These are phyloP conservation scores for Kuraishia capsulata DNA, from an alignment of 805 yeast species.

Conservation along the genomic window DNA sequence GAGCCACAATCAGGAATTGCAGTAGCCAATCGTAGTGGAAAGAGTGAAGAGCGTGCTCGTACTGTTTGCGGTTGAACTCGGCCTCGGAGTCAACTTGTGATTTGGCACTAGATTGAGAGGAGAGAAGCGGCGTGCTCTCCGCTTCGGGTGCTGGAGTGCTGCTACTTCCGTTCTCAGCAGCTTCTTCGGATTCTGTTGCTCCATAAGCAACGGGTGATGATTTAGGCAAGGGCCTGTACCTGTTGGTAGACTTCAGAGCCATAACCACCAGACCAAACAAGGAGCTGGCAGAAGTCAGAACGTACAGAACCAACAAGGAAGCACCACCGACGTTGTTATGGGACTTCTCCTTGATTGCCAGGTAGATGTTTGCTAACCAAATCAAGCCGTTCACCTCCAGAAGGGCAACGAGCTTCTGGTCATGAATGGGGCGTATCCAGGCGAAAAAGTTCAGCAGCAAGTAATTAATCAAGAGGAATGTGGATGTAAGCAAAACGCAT, in stretches of 20 bases:
- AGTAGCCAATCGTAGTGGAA: constrained; percentile 74
- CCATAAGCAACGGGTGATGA: neutral
- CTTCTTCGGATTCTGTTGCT: constrained; percentile 1
- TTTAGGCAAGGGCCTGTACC: neutral
- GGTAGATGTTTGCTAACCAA: constrained; percentile 48
- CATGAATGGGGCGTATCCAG: constrained; percentile 39
- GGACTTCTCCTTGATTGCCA: constrained; percentile 38
- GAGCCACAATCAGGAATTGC: constrained; percentile 63
- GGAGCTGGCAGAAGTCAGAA: constrained; percentile 35
- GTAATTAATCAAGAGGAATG: constrained; percentile 47
- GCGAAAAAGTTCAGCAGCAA: constrained; percentile 37
- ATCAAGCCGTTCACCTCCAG: constrained; percentile 43
- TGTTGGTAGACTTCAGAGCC: constrained; percentile 18
- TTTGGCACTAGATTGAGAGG: constrained; percentile 7
- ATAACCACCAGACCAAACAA: constrained; percentile 45
- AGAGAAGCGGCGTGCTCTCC: constrained; percentile 24
- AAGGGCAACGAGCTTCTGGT: constrained; percentile 49
- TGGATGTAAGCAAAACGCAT: constrained; percentile 35
- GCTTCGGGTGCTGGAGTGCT: constrained; percentile 6
- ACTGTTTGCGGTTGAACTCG: constrained; percentile 15
- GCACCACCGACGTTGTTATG: constrained; percentile 48
- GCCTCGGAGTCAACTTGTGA: constrained; percentile 13
- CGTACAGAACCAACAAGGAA: constrained; percentile 34
- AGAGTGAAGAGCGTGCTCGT: constrained; percentile 26
- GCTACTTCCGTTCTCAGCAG: constrained; percentile 5